These are phyloP conservation scores for Kurtzmaniella quercitrusa DNA, from an alignment of 1,139 yeast species.

Conservation along the genomic window DNA sequence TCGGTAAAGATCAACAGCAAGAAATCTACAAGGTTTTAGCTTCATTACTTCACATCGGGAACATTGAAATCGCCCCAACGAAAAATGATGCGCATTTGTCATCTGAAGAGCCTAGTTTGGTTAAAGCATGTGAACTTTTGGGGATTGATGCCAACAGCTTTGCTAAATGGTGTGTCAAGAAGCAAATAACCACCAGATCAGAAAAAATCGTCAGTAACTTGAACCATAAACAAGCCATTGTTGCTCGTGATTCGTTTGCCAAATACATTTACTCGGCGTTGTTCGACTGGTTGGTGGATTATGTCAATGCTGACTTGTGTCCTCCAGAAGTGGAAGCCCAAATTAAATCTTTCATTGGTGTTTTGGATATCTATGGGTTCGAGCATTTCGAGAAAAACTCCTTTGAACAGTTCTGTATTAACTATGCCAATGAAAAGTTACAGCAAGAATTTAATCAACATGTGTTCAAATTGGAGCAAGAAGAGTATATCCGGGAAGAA, in stretches of 20 bases:
- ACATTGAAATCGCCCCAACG: constrained; percentile 81
- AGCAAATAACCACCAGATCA: constrained; percentile 87
- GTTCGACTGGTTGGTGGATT: constrained; percentile 91
- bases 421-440: constrained; percentile 94
- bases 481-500: constrained; percentile 86
- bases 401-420: constrained; percentile 96
- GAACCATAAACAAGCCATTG: constrained; percentile 79
- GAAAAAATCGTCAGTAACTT: constrained; percentile 87
- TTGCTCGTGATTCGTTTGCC: constrained; percentile 94
- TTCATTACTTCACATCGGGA: constrained; percentile 90
- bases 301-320: constrained; percentile 78
- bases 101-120: constrained; percentile 81
- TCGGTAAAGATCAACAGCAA: constrained; percentile 53
- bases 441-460: constrained; percentile 98
- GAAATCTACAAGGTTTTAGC: constrained; percentile 78
- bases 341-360: constrained; percentile 83
- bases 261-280: constrained; percentile 89
- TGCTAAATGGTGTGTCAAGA: constrained; percentile 91
- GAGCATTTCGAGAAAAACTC: constrained; percentile 94
- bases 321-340: constrained; percentile 60
- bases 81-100: constrained; percentile 80
- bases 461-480: constrained; percentile 94
- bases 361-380: constrained; percentile 94
- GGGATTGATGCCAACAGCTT: constrained; percentile 73
- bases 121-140: constrained; percentile 78